Evolutionary conservation across 345 rosid genomes (phyloP).

Genomic region (Populus alba): DNA sequence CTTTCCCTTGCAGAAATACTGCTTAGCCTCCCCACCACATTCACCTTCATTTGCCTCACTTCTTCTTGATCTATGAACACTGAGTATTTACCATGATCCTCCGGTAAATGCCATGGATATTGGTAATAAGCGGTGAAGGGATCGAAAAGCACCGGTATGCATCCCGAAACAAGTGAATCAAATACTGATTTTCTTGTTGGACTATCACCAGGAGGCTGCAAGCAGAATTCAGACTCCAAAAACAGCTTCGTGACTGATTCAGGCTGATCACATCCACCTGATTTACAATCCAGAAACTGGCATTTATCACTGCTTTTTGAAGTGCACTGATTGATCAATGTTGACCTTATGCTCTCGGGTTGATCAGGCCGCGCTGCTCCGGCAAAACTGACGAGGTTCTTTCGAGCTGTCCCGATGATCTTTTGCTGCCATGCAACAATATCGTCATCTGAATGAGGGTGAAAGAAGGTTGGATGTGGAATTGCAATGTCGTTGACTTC

Average conservation of each 20-base stretch:
- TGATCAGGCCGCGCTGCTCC: conserved; percentile 62
- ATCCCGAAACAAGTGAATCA: conserved; percentile 74
- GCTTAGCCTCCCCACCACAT: conserved; percentile 55
- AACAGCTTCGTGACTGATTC: conserved; percentile 51
- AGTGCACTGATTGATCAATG: conserved; percentile 59
- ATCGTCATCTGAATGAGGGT: conserved; percentile 66
- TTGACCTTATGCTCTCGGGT: conserved; percentile 55
- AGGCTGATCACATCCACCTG: conserved; percentile 53
- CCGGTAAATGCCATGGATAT: conserved; percentile 88
- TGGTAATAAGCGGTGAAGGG: conserved; percentile 81
- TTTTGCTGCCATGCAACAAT: conserved; percentile 63
- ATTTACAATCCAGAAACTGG: conserved; percentile 47
- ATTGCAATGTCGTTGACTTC: conserved; percentile 68
- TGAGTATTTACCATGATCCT: conserved; percentile 62
- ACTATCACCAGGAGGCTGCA: conserved; percentile 85
- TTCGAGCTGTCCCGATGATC: conserved; percentile 42
- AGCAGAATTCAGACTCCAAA: conserved; percentile 70
- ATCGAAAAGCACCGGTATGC: conserved; percentile 78
- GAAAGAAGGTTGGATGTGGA: conserved; percentile 83
- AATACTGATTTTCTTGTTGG: conserved; percentile 79
- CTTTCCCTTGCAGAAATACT: conserved; percentile 43
- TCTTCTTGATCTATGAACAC: conserved; percentile 69
- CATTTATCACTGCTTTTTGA: conserved; percentile 35
- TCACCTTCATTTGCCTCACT: conserved; percentile 49
- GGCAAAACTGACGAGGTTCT: conserved; percentile 54